Evolutionary conservation across 2,329 filamentous ascomycete genomes (phyloP), one percentile per base, ranked within the genome.

Genomic region (Davidsoniella virescens): DNA sequence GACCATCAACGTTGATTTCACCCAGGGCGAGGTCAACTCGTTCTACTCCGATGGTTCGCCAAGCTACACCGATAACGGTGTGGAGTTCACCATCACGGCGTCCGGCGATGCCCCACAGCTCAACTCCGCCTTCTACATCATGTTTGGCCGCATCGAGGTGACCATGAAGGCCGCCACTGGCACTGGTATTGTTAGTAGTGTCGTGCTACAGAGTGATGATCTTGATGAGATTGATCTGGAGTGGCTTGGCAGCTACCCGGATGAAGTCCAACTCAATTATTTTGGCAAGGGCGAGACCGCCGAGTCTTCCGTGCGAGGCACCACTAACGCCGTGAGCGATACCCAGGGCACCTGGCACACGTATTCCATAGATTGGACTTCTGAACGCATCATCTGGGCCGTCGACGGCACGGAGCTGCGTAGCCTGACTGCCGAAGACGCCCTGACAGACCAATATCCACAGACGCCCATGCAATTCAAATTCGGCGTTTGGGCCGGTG

Each of bases 151-250:
- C 55, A 84, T 95, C 61, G 84, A 94, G 56, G 77, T 88, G 57
- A 81, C 78, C 29, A 74, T 95, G 70, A 88, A 90, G 66, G 80
- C 86, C 23, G 87, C 92, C 8, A 82, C 87, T 0, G 92, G 92
- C 6, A 80, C 77, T 8, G 92, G 92, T 53, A 95, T 98, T 59
- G 88, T 98, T 56, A 94, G 86, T 64, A 92, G 87, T 43, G 75
- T 92, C 10, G 87, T 98, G 7, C 70, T 98, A 56, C 82, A 94
- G 66, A 95, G 88, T 12, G 90, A 96, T 63, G 76, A 78, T 59
- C 75, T 95, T 42, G 92, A 98, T 65, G 92, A 98, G 69, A 94
- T 98, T 60, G 92, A 98, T 64, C 84, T 90, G 70, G 92, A 98
- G 65, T 96, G 88, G 86, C 76, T 98, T 20, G 92, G 92, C 52